Evolutionary conservation across 148 eudicot genomes (phyloP).

Genomic region (Vaccinium vitisidaea): DNA sequence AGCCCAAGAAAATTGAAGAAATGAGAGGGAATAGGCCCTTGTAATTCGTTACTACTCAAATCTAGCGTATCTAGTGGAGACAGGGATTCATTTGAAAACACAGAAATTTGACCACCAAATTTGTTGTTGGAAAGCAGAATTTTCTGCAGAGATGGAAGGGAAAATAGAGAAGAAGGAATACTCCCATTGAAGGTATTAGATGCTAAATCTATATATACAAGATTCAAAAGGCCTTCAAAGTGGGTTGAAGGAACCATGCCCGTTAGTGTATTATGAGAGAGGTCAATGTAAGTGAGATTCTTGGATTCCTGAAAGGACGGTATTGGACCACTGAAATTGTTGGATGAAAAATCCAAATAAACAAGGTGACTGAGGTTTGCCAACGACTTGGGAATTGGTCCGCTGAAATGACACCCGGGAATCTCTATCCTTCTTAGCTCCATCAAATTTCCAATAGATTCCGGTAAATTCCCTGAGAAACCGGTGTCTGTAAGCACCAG

Average conservation of each 20-base stretch:
- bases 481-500: conserved; percentile 25
- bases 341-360: conserved; percentile 32
- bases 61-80: conserved; percentile 36
- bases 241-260: conserved; percentile 33
- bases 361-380: conserved; percentile 31
- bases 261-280: conserved; percentile 36
- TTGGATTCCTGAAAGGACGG: conserved; percentile 34
- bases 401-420: conserved; percentile 27
- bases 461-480: conserved; percentile 34
- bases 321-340: conserved; percentile 29
- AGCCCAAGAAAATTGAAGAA: conserved; percentile 24
- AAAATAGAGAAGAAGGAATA: conserved; percentile 44
- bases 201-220: conserved; percentile 26
- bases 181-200: conserved; percentile 38
- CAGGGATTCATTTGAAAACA: neutral
- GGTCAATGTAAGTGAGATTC: conserved; percentile 35
- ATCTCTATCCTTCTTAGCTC: conserved; percentile 32
- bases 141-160: neutral
- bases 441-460: conserved; percentile 29
- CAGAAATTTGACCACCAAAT: conserved; percentile 22
- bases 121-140: conserved; percentile 31
- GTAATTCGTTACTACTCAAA: conserved; percentile 37
- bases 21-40: conserved; percentile 24
- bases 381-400: conserved; percentile 32
- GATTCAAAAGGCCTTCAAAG: conserved; percentile 16